Conservation (phyloP, 768 basidiomycete species). For the Cubamyces lactineus region DNA sequence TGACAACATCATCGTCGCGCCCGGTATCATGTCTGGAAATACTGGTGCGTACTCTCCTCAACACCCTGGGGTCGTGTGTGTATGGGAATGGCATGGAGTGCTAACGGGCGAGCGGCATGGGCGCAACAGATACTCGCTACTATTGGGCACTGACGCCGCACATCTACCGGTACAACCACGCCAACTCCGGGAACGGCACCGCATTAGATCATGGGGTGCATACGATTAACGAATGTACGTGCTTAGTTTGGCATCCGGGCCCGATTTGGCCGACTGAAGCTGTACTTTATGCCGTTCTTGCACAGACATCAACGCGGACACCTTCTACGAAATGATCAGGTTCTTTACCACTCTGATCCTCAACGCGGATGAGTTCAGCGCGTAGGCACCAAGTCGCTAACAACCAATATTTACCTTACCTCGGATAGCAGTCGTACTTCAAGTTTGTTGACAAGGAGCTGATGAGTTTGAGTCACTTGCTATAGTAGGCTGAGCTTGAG, state of each 20-base stretch:
- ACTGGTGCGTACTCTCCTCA: slow-evolving; percentile 33
- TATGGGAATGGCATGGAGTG: slow-evolving; percentile 3
- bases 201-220: slow-evolving; percentile 31
- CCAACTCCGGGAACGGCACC: slow-evolving; percentile 25
- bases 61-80: slow-evolving; percentile 6
- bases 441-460: background rate
- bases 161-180: slow-evolving; percentile 49
- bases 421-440: background rate
- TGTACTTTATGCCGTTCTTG: background rate
- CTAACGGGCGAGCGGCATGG: background rate
- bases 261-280: background rate
- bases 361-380: slow-evolving; percentile 45
- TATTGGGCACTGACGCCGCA: slow-evolving; percentile 51
- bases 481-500: background rate
- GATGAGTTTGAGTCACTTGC: background rate
- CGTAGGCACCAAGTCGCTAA: background rate
- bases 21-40: slow-evolving; percentile 42
- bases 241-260: background rate
- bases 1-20: slow-evolving; percentile 41
- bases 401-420: background rate
- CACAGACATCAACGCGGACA: slow-evolving; percentile 36
- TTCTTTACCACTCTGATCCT: slow-evolving; percentile 50
- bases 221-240: slow-evolving; percentile 38
- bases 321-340: slow-evolving; percentile 45
- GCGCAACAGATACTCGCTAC: slow-evolving; percentile 43